Base-by-base conservation (phyloP, 495 filamentous ascomycete genomes). In the Annulohypoxylon bovei region DNA sequence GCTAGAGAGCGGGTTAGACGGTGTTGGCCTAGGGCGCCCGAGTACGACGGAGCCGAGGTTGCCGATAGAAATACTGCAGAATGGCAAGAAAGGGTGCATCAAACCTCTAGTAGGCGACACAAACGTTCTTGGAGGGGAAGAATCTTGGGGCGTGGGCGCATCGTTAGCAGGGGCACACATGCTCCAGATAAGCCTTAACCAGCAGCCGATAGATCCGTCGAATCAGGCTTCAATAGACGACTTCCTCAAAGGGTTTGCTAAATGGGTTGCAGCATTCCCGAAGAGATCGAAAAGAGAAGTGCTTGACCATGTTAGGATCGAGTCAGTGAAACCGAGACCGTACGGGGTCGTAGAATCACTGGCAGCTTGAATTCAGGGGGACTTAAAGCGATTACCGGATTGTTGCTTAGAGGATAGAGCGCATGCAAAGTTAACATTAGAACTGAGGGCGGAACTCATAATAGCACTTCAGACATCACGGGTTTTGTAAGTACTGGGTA, bases 11-110 rank as follows among this genome's bases (percentile, higher is more conserved):
- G 70, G 65, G 1, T 81, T 90, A 5, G 82, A 89, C 50, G 88
- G 87, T 14, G 77, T 90, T 14, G 88, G 87, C 14, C 63, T 90
- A 20, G 88, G 78, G 0, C 83, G 87, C 0, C 81, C 87, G 8
- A 78, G 82, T 2, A 81, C 82, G 60, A 81, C 88, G 60, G 87
- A 90, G 68, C 81, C 81, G 4, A 73, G 75, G 20, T 58, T 90
- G 8, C 80, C 83, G n/a, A 66, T 71, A 28, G 80, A 86, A 37
- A 81, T 88, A n/a, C 77, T 88, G 6, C 0, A 81, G 80, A 6
- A 81, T 80, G 65, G 79, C 82, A 11, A 73, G 74, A 44, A 81
- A 81, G 5, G 83, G 82, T 72, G 70, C 2, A 81, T 88, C 55
- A 76, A 82, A 52, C 70, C 70, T 37, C 25, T 72, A 27, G 65